Evolutionary conservation across 352 stramenopile species (phyloP).

Genomic region (Globisporangium cystogenes): DNA sequence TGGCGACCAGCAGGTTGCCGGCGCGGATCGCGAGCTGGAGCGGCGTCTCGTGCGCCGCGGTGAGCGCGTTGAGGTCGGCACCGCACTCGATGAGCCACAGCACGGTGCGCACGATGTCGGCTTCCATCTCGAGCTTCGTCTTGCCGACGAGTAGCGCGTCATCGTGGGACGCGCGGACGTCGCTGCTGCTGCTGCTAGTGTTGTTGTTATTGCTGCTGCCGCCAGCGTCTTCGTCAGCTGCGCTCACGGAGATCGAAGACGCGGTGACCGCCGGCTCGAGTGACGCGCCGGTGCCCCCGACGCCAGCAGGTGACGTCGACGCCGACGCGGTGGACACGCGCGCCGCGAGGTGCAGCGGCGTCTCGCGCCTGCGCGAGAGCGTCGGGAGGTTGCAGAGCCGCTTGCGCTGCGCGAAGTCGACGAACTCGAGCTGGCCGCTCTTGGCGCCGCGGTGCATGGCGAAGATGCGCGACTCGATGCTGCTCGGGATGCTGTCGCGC

Average conservation of each 20-base stretch:
- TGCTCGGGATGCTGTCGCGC: constrained; percentile 65
- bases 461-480: constrained; percentile 69
- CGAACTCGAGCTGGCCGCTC: constrained; percentile 48
- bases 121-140: constrained; percentile 38
- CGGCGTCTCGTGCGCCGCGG: constrained; percentile 37
- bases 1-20: constrained; percentile 42
- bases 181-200: constrained; percentile 19
- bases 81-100: constrained; percentile 78
- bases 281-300: no score
- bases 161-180: constrained; percentile 1
- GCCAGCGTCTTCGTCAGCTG: constrained; percentile 19
- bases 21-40: constrained; percentile 52
- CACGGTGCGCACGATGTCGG: constrained; percentile 50
- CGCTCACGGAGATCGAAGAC: constrained; percentile 24
- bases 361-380: constrained; percentile 23
- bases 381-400: constrained; percentile 34
- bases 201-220: no score
- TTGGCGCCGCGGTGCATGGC: constrained; percentile 71
- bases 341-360: constrained; percentile 67
- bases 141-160: constrained; percentile 13
- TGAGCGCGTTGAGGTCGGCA: constrained; percentile 51
- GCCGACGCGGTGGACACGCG: constrained; percentile 11
- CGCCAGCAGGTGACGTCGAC: background rate
- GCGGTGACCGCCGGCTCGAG: constrained; percentile 26
- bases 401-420: constrained; percentile 52